A percentile compares a stretch with the other conserved stretches of the same genome.
These are phyloP conservation scores for Microsporum ferrugineum DNA, from an alignment of 2,329 filamentous ascomycete genomes.

Conservation along the genomic window DNA sequence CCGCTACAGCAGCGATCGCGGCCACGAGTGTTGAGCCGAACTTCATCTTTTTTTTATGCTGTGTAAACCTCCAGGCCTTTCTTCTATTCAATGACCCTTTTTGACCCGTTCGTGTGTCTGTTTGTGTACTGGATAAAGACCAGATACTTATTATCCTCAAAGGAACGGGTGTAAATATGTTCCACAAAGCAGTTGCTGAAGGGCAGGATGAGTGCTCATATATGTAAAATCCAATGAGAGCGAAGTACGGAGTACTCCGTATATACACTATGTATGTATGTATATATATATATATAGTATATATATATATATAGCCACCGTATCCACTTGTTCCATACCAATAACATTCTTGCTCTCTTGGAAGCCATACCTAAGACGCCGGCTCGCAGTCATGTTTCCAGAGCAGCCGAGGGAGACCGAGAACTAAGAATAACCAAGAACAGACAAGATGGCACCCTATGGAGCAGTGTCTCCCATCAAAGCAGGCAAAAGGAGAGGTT, in stretches of 20 bases:
- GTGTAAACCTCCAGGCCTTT: background rate
- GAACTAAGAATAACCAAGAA: background rate
- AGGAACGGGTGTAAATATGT: background rate
- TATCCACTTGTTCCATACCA: background rate
- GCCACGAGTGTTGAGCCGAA: conserved; percentile 6
- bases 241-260: background rate
- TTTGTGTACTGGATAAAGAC: background rate
- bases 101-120: background rate
- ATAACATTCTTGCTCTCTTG: background rate
- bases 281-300: background rate
- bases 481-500: background rate
- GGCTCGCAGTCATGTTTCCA: background rate
- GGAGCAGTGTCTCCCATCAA: background rate
- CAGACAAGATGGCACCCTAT: background rate
- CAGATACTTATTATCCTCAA: conserved; percentile 5
- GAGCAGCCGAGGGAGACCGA: background rate
- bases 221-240: background rate
- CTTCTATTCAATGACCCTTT: background rate
- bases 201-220: background rate
- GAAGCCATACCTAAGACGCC: background rate
- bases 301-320: background rate
- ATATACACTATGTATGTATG: background rate
- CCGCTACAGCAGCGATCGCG: conserved; percentile 7
- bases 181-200: background rate
- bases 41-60: conserved; percentile 8